phyloP scores from a whole-genome alignment of 495 filamentous ascomycete genomes.

The Filosporella fistucella region DNA sequence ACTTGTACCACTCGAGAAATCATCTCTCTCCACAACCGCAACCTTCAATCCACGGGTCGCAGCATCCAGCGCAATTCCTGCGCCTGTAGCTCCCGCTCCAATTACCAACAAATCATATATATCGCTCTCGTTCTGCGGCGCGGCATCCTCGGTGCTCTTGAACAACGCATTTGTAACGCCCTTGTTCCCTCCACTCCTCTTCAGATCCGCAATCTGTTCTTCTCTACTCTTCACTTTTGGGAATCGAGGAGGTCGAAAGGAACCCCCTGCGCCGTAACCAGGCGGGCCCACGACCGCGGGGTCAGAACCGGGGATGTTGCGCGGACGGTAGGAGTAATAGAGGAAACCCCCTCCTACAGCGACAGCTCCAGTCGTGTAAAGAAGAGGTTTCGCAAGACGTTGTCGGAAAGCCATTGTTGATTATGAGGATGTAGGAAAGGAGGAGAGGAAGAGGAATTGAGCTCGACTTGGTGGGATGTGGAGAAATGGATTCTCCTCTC shows the following conservation, averaged over 20 bases:
- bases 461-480: neutral
- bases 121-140: slow-evolving; percentile 28
- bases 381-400: slow-evolving; percentile 52
- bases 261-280: slow-evolving; percentile 71
- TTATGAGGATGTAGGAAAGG: slow-evolving; percentile 2
- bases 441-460: neutral
- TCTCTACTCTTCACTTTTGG: slow-evolving; percentile 68
- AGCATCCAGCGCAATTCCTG: slow-evolving; percentile 91
- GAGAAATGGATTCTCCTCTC: neutral
- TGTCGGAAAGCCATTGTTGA: slow-evolving; percentile 55
- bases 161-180: slow-evolving; percentile 6
- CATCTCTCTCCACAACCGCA: slow-evolving; percentile 90
- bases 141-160: slow-evolving; percentile 24
- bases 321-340: slow-evolving; percentile 76
- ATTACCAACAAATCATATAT: slow-evolving; percentile 88
- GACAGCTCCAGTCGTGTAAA: slow-evolving; percentile 53
- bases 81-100: slow-evolving; percentile 88
- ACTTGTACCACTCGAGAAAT: slow-evolving; percentile 91
- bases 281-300: slow-evolving; percentile 76
- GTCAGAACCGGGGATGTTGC: slow-evolving; percentile 81
- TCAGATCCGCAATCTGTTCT: slow-evolving; percentile 59
- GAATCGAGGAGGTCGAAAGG: slow-evolving; percentile 76
- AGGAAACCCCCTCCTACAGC: slow-evolving; percentile 58
- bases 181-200: slow-evolving; percentile 33
- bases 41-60: slow-evolving; percentile 90